phyloP scores from a whole-genome alignment of 164 flowering plant genomes.

The Litsea cubeba region DNA sequence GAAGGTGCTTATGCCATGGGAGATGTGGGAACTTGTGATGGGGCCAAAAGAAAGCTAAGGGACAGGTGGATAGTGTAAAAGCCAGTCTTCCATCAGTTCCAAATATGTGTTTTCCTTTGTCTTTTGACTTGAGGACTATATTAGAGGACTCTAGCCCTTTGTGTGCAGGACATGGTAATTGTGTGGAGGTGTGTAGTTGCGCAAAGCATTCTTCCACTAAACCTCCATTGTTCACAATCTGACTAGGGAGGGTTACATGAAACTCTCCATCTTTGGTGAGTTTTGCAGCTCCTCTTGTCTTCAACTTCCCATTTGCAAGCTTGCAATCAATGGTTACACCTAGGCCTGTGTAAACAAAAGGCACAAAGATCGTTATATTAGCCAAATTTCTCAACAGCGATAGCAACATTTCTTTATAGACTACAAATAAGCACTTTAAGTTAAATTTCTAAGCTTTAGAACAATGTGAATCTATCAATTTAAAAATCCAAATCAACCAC shows the following conservation, averaged over 20 bases:
- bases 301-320: slow-evolving; percentile 36
- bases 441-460: too few species aligned
- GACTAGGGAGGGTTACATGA: slow-evolving; percentile 37
- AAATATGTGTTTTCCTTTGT: slow-evolving; percentile 34
- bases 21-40: slow-evolving; percentile 29
- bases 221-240: slow-evolving; percentile 35
- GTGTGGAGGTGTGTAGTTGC: slow-evolving; percentile 53
- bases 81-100: slow-evolving; percentile 36
- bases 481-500: too few species aligned
- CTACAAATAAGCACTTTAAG: too few species aligned
- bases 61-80: slow-evolving; percentile 49
- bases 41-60: slow-evolving; percentile 58
- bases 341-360: slow-evolving; percentile 39
- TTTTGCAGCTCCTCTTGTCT: slow-evolving; percentile 46
- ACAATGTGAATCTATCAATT: too few species aligned
- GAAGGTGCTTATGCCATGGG: slow-evolving; percentile 5
- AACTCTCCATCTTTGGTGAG: slow-evolving; percentile 60
- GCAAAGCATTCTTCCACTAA: slow-evolving; percentile 65
- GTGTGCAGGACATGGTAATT: slow-evolving; percentile 50
- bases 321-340: slow-evolving; percentile 60
- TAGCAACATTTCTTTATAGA: too few species aligned
- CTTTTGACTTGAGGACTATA: slow-evolving; percentile 30
- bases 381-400: too few species aligned
- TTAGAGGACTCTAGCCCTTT: slow-evolving; percentile 42
- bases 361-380: too few species aligned